Conservation (phyloP, 805 yeast genomes). For the Starmerella sp. region DNA sequence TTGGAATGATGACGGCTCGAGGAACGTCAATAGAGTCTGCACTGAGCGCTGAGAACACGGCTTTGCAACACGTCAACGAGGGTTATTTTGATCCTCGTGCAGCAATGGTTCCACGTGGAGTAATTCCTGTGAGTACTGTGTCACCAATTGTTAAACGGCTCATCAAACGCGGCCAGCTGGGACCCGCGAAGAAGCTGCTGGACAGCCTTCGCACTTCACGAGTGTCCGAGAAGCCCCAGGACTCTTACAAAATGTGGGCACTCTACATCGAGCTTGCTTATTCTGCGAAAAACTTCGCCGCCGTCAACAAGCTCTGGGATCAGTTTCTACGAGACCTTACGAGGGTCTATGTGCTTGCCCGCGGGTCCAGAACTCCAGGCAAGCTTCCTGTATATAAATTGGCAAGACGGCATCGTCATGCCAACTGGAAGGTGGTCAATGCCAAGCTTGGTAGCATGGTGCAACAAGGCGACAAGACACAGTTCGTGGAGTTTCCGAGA, state of each 20-base stretch:
- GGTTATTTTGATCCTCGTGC: conserved; percentile 24
- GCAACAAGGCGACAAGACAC: not conserved
- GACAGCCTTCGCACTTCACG: conserved; percentile 8
- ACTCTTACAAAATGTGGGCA: conserved; percentile 10
- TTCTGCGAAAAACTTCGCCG: not conserved
- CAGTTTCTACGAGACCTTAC: conserved; percentile 8
- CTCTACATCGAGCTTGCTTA: conserved; percentile 16
- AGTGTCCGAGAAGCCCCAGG: not conserved
- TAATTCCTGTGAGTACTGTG: conserved; percentile 22
- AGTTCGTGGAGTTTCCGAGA: conserved; percentile 10
- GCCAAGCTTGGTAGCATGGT: conserved; percentile 11
- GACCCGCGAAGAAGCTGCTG: conserved; percentile 21
- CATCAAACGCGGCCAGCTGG: conserved; percentile 12
- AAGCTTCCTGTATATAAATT: conserved; percentile 8
- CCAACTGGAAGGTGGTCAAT: conserved; percentile 7
- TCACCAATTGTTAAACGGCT: conserved; percentile 21
- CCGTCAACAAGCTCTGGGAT: conserved; percentile 14
- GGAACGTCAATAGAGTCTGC: conserved; percentile 8
- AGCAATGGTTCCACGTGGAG: conserved; percentile 23
- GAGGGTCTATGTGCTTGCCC: conserved; percentile 6
- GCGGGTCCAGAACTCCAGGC: not conserved
- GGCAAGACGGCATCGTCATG: conserved; percentile 15
- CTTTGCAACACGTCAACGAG: conserved; percentile 12
- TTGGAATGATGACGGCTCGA: conserved; percentile 18
- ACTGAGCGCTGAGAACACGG: conserved; percentile 10